Conservation (phyloP, 495 filamentous ascomycete species). For the Penicillium pulvis region DNA sequence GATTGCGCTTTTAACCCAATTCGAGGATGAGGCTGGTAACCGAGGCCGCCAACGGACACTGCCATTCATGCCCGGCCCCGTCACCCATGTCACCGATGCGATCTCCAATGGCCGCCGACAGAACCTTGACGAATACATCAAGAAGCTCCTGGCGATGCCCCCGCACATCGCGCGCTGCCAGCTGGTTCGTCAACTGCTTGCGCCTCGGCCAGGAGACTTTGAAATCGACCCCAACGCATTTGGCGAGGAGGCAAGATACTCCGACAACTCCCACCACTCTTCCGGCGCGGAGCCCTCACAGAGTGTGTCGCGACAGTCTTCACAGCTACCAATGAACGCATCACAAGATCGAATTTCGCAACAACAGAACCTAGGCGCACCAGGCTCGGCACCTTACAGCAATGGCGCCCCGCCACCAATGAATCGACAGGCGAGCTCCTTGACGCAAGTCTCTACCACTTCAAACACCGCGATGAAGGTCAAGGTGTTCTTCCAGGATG, state of each 20-base stretch:
- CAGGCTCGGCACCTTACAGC: slow-evolving; percentile 41
- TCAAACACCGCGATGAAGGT: slow-evolving; percentile 73
- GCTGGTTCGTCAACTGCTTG: slow-evolving; percentile 86
- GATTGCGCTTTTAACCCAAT: slow-evolving; percentile 90
- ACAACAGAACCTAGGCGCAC: slow-evolving; percentile 48
- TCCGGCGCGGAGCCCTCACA: slow-evolving; percentile 55
- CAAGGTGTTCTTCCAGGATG: slow-evolving; percentile 90
- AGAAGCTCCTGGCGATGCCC: slow-evolving; percentile 81
- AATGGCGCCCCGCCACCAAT: slow-evolving; percentile 56
- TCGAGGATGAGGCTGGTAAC: slow-evolving; percentile 89
- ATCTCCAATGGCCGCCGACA: slow-evolving; percentile 91
- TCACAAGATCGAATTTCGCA: slow-evolving; percentile 61
- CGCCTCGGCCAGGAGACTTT: slow-evolving; percentile 86
- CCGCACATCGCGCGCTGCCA: slow-evolving; percentile 79
- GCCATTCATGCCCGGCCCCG: slow-evolving; percentile 98
- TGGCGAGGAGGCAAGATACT: slow-evolving; percentile 70
- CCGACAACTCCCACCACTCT: slow-evolving; percentile 70
- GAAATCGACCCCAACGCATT: slow-evolving; percentile 75
- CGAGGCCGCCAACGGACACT: slow-evolving; percentile 74
- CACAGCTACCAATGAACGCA: slow-evolving; percentile 67
- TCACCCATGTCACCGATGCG: slow-evolving; percentile 95
- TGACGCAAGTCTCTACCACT: slow-evolving; percentile 66
- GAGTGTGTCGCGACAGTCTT: slow-evolving; percentile 73
- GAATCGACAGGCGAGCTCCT: slow-evolving; percentile 71
- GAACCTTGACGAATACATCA: slow-evolving; percentile 92